phyloP scores from a whole-genome alignment of 2,329 filamentous ascomycete genomes.

The Amphichorda felina region DNA sequence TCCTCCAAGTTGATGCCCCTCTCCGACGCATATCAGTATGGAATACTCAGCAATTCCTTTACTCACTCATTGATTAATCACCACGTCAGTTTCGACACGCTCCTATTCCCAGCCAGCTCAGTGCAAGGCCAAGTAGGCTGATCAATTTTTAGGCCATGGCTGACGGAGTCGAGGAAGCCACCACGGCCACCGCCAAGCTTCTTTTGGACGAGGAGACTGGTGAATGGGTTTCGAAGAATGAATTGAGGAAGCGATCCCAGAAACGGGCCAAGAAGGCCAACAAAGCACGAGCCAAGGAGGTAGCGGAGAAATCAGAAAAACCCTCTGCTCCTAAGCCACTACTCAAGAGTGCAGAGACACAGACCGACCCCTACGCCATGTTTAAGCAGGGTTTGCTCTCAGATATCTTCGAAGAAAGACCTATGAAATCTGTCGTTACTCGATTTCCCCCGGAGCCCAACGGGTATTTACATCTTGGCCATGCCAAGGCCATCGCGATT shows the following conservation, averaged over 20 bases:
- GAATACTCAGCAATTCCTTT: no score
- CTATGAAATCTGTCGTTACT: conserved; percentile 49
- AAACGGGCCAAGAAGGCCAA: no score
- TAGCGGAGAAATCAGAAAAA: conserved; percentile 28
- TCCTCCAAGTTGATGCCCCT: no score
- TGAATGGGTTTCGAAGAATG: conserved; percentile 50
- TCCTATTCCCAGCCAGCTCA: no score
- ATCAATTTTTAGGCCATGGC: no score
- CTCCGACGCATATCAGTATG: no score
- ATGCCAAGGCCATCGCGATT: conserved; percentile 89
- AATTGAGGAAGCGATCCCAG: conserved; percentile 46
- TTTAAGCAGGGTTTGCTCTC: conserved; percentile 70
- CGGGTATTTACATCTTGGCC: conserved; percentile 89
- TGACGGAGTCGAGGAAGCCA: conserved; percentile 32
- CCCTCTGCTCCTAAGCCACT: conserved; percentile 28
- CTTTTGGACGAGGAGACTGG: conserved; percentile 50
- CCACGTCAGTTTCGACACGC: no score
- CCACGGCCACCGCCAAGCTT: conserved; percentile 40
- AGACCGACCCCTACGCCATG: conserved; percentile 51
- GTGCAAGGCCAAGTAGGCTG: no score
- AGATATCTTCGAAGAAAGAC: conserved; percentile 58
- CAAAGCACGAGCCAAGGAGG: conserved; percentile 47
- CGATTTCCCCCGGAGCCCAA: conserved; percentile 45
- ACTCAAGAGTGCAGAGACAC: conserved; percentile 30
- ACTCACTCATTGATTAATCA: no score